Evolutionary conservation across 2,329 filamentous ascomycete species (phyloP).

Genomic region (Fusarium fracticaudum): DNA sequence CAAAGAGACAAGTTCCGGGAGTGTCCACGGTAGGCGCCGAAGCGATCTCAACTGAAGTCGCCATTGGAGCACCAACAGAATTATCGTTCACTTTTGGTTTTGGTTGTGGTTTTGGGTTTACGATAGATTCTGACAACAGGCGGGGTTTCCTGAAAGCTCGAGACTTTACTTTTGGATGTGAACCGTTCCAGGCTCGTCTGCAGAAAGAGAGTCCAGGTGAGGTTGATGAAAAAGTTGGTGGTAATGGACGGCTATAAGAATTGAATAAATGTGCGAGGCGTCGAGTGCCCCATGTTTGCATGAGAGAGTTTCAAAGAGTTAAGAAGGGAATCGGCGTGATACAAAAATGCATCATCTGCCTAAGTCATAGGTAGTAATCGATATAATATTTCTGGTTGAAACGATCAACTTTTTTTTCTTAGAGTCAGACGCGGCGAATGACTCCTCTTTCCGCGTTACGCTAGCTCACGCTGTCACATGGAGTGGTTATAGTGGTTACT

Average conservation of each 20-base stretch:
- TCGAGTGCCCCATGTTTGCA: conserved; percentile 45
- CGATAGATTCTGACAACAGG: background rate
- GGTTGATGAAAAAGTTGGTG: background rate
- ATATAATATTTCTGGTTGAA: background rate
- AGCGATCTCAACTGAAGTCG: conserved; percentile 77
- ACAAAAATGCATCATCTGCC: background rate
- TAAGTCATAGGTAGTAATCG: background rate
- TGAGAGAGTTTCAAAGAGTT: conserved; percentile 17
- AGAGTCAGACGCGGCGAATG: conserved; percentile 22
- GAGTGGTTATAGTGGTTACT: background rate
- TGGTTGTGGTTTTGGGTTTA: background rate
- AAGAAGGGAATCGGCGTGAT: background rate
- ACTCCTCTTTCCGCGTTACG: conserved; percentile 28
- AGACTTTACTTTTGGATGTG: background rate
- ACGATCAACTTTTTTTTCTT: conserved; percentile 24
- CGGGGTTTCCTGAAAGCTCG: background rate
- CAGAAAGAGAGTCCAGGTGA: background rate
- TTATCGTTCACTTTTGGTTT: background rate
- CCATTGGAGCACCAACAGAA: conserved; percentile 63
- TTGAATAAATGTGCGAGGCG: conserved; percentile 30
- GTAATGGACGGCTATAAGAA: conserved; percentile 14
- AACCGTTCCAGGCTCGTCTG: conserved; percentile 6
- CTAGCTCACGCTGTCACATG: conserved; percentile 33
- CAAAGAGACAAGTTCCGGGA: conserved; percentile 76
- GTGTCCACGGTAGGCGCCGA: conserved; percentile 90